Percentiles rank a stretch among this genome's conserved stretches.
Conservation (phyloP, 495 filamentous ascomycete genomes). For the Chaetomium cochliodes region DNA sequence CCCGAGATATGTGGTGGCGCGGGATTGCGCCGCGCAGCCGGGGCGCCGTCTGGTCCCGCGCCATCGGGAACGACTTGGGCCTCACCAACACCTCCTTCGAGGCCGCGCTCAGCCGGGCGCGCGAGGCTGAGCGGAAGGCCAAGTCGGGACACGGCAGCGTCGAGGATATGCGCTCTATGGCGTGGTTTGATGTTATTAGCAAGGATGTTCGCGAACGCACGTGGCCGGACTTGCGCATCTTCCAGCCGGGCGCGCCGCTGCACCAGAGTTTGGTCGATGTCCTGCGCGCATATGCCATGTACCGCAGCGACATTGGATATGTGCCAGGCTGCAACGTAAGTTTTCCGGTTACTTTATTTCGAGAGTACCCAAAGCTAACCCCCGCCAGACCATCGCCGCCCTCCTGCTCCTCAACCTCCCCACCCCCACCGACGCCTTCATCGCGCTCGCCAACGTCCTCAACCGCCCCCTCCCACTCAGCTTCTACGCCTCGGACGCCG, state of each 20-base stretch:
- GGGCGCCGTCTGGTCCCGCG: constrained; percentile 80
- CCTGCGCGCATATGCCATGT: constrained; percentile 86
- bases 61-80: constrained; percentile 85
- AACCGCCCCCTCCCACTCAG: constrained; percentile 86
- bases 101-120: constrained; percentile 73
- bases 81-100: constrained; percentile 73
- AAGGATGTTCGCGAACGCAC: constrained; percentile 65
- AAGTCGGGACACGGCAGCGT: constrained; percentile 41
- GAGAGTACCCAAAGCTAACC: too few relatives aligned
- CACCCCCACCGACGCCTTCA: constrained; percentile 68
- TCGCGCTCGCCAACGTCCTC: constrained; percentile 79
- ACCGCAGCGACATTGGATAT: constrained; percentile 90
- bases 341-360: constrained; percentile 4
- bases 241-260: constrained; percentile 74
- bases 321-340: constrained; percentile 79
- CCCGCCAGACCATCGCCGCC: constrained; percentile 69
- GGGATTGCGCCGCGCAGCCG: constrained; percentile 77
- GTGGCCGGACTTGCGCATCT: constrained; percentile 81
- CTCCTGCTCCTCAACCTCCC: constrained; percentile 83
- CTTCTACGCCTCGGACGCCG: constrained; percentile 76
- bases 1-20: constrained; percentile 90
- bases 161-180: constrained; percentile 48
- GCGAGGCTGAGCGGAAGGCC: constrained; percentile 58
- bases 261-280: constrained; percentile 75
- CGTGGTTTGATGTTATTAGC: constrained; percentile 67